Conservation (phyloP, 331 rosid genomes). For the Acacia concinna region DNA sequence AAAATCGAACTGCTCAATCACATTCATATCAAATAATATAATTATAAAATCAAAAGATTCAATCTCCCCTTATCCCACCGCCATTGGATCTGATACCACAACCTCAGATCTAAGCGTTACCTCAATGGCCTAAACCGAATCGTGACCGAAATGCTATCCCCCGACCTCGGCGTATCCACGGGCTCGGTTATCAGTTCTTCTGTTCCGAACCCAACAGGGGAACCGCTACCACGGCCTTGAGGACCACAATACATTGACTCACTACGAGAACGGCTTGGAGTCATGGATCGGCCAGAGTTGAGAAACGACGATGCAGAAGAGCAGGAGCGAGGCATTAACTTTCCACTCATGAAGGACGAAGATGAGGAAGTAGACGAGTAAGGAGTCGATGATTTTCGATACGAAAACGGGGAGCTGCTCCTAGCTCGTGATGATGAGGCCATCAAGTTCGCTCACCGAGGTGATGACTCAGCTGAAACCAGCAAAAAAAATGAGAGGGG, state of each 20-base stretch:
- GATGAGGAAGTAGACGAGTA: constrained; percentile 80
- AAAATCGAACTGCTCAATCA: constrained; percentile 35
- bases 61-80: constrained; percentile 13
- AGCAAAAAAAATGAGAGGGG: neutral
- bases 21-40: constrained; percentile 33
- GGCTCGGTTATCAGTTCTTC: constrained; percentile 73
- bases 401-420: constrained; percentile 92
- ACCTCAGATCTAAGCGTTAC: constrained; percentile 75
- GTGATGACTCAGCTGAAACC: constrained; percentile 49
- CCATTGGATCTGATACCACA: constrained; percentile 59
- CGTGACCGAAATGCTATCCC: constrained; percentile 97
- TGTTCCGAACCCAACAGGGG: constrained; percentile 74
- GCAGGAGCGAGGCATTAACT: constrained; percentile 78
- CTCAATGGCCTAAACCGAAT: constrained; percentile 98
- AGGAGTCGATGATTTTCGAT: constrained; percentile 79
- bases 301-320: constrained; percentile 78
- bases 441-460: constrained; percentile 59
- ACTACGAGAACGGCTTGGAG: constrained; percentile 63
- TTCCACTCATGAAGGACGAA: constrained; percentile 68
- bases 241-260: constrained; percentile 64
- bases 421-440: constrained; percentile 92
- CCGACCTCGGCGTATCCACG: constrained; percentile 61
- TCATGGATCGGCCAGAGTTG: constrained; percentile 83
- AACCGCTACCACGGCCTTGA: constrained; percentile 34
- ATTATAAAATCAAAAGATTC: constrained; percentile 36